These are phyloP conservation scores for Elasticomyces elasticus DNA, from an alignment of 495 filamentous ascomycete species.

Conservation along the genomic window DNA sequence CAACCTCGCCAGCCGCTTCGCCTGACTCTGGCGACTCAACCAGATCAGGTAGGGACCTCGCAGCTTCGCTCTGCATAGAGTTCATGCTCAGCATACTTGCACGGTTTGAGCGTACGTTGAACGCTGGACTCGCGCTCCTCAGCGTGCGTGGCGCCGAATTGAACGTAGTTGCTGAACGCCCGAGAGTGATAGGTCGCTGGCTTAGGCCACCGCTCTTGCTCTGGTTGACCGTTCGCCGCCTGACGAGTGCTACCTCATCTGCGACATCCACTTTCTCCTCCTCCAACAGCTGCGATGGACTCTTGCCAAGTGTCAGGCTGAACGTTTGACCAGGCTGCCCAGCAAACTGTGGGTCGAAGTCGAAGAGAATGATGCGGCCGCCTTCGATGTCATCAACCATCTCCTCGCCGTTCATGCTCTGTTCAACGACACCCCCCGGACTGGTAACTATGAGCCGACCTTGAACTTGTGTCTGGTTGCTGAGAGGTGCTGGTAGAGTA, in stretches of 20 bases:
- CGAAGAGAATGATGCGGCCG: conserved; percentile 23
- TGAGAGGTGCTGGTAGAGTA: conserved; percentile 7
- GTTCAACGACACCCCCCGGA: conserved; percentile 17
- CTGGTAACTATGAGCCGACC: conserved; percentile 19
- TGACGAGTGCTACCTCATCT: conserved; percentile 19
- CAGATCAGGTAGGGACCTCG: conserved; percentile 14
- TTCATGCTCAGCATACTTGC: conserved; percentile 7
- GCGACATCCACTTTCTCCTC: conserved; percentile 19
- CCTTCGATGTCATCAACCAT: conserved; percentile 20
- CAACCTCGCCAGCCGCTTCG: conserved; percentile 6
- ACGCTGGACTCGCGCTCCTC: conserved; percentile 3
- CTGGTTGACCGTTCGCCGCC: conserved; percentile 22
- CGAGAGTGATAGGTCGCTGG: conserved; percentile 13
- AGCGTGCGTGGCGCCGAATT: conserved; percentile 3
- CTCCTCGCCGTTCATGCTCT: conserved; percentile 8
- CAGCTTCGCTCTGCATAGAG: conserved; percentile 13
- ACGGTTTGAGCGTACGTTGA: neutral
- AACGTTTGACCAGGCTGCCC: conserved; percentile 23
- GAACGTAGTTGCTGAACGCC: conserved; percentile 15
- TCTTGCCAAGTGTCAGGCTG: conserved; percentile 19
- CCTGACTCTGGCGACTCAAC: conserved; percentile 4
- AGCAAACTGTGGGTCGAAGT: conserved; percentile 23
- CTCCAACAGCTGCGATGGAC: conserved; percentile 14
- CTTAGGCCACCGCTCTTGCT: conserved; percentile 16
- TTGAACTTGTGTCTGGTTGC: conserved; percentile 11